These are phyloP conservation scores for Boletales sp. DNA, from an alignment of 768 basidiomycete genomes.

Conservation along the genomic window DNA sequence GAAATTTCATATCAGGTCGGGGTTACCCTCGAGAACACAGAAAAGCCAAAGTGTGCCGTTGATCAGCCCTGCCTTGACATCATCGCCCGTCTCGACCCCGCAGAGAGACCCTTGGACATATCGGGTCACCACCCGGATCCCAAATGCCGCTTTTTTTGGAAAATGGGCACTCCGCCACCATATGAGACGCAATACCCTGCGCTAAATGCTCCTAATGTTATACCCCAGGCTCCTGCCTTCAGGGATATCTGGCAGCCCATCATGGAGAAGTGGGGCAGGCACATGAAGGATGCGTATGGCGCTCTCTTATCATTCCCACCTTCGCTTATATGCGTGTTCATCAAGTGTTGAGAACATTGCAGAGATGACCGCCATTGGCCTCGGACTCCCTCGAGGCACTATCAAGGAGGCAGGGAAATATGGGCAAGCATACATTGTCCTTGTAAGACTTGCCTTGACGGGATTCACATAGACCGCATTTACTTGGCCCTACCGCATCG, in stretches of 20 bases:
- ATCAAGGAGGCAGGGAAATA: slow-evolving; percentile 82
- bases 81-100: slow-evolving; percentile 70
- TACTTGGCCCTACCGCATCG: slow-evolving; percentile 92
- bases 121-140: slow-evolving; percentile 81
- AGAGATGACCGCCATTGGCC: slow-evolving; percentile 82
- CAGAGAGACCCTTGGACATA: slow-evolving; percentile 84
- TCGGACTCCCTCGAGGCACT: slow-evolving; percentile 65
- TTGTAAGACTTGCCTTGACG: background rate
- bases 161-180: slow-evolving; percentile 70
- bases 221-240: slow-evolving; percentile 60
- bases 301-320: slow-evolving; percentile 1
- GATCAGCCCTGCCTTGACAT: slow-evolving; percentile 79
- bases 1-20: slow-evolving; percentile 91
- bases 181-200: slow-evolving; percentile 76
- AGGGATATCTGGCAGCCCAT: slow-evolving; percentile 60
- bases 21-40: slow-evolving; percentile 94
- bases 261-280: slow-evolving; percentile 84
- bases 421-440: slow-evolving; percentile 48
- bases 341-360: slow-evolving; percentile 80
- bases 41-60: slow-evolving; percentile 83
- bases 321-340: background rate
- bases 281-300: slow-evolving; percentile 84
- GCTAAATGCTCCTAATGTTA: slow-evolving; percentile 78
- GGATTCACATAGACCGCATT: slow-evolving; percentile 56
- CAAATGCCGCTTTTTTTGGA: slow-evolving; percentile 94